Percentiles rank a stretch among this genome's conserved stretches.
phyloP scores from a whole-genome alignment of 768 basidiomycete genomes.

The Amanita brunnescens region DNA sequence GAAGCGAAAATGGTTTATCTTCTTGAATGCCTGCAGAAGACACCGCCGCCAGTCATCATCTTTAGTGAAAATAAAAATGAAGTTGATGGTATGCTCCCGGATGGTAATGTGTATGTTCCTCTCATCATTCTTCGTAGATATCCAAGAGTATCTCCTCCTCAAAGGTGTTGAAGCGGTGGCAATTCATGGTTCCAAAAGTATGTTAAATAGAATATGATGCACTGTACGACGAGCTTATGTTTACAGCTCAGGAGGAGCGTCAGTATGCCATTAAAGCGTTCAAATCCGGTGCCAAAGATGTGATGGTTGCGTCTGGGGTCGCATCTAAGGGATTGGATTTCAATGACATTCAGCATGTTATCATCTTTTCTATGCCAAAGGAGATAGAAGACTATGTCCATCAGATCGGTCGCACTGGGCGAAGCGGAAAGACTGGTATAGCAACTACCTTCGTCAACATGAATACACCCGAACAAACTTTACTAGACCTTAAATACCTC shows the following conservation, averaged over 20 bases:
- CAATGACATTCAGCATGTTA: constrained; percentile 97
- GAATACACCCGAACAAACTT: constrained; percentile 93
- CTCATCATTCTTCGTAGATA: constrained; percentile 49
- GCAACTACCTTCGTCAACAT: constrained; percentile 99
- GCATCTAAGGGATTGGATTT: constrained; percentile 99
- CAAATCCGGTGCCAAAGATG: constrained; percentile 95
- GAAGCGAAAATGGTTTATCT: constrained; percentile 99
- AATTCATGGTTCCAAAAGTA: constrained; percentile 96
- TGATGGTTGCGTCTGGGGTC: constrained; percentile 98
- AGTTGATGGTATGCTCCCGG: constrained; percentile 72
- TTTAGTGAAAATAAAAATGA: constrained; percentile 99
- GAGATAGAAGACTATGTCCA: constrained; percentile 99
- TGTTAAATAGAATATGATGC: constrained; percentile 15
- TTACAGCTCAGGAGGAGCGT: constrained; percentile 89
- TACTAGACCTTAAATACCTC: constrained; percentile 94
- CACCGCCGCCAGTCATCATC: constrained; percentile 93
- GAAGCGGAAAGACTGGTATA: constrained; percentile 97
- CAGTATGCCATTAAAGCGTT: constrained; percentile 99
- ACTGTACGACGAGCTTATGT: not conserved
- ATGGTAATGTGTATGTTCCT: not conserved
- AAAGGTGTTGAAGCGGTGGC: constrained; percentile 99
- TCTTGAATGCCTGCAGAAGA: constrained; percentile 95
- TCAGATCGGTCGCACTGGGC: constrained; percentile 96
- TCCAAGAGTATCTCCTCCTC: constrained; percentile 92
- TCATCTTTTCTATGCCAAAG: constrained; percentile 99